phyloP scores from a whole-genome alignment of 192 early-diverging fungal species.

The Spinellus fusiger region DNA sequence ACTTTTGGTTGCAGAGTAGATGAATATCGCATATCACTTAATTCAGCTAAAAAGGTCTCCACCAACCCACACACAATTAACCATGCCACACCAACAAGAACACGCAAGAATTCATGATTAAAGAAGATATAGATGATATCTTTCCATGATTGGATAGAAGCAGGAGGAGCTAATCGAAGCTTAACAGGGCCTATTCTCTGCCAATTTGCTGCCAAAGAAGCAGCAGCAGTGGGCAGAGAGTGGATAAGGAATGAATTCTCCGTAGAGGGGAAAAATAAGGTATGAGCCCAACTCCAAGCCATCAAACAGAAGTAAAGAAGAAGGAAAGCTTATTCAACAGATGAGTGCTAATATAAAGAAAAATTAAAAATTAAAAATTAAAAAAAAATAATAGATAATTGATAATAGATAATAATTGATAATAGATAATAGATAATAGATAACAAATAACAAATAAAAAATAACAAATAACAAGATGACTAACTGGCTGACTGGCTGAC shows the following conservation, averaged over 20 bases:
- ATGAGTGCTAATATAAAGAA: background rate
- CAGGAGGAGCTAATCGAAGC: slow-evolving; percentile 16
- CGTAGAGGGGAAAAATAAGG: background rate
- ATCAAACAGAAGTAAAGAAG: background rate
- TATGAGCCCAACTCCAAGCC: background rate
- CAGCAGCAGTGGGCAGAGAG: background rate
- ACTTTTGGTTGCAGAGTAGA: too few species aligned
- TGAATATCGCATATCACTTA: slow-evolving; percentile 23
- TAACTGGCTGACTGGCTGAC: too few species aligned
- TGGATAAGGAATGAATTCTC: background rate
- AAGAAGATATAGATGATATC: slow-evolving; percentile 16
- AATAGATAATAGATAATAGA: too few species aligned
- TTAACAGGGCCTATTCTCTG: slow-evolving; percentile 14
- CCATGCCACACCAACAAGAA: slow-evolving; percentile 5
- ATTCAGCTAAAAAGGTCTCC: slow-evolving; percentile 24
- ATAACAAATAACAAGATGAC: too few species aligned
- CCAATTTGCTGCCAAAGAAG: background rate
- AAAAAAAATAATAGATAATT: background rate
- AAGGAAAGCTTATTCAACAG: background rate
- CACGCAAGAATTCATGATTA: slow-evolving; percentile 21
- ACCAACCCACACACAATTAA: slow-evolving; percentile 18
- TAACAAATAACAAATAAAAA: too few species aligned
- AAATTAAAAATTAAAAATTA: background rate
- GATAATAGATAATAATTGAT: background rate
- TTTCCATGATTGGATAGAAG: slow-evolving; percentile 3